Base-by-base conservation (phyloP, 1,284 basidiomycete genomes). In the Apiotrichum siamense region DNA sequence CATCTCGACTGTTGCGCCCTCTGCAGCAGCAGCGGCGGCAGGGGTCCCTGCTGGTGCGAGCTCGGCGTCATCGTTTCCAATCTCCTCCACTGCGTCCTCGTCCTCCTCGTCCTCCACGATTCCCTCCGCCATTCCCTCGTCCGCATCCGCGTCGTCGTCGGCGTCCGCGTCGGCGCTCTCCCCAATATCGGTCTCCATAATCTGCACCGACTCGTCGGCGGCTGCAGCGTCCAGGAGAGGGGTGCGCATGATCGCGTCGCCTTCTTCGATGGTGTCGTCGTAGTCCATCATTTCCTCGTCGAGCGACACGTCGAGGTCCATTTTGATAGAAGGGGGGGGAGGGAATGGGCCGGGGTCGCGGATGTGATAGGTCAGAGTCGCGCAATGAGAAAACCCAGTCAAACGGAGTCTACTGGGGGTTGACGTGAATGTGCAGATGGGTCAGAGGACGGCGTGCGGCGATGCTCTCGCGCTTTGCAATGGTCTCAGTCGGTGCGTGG, bases 201-300 rank as follows among this genome's bases (percentile, higher is more conserved):
- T 52, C 40, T 35, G 36, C 54, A 37, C 39, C 49, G 26, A 45
- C 47, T 42, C 58, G 21, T 23, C 55, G 24, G 33, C 38, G 41
- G 47, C 52, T 31, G 46, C 52, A 10, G 38, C 43, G 24, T 56
- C 58, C 12, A 44, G 53, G 31, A 51, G 47, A 36, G 35, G 18
- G 40, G 51, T 47, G 17, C 49, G 42, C 53, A 55, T 52, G 23
- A 53, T 32, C 41, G 40, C 51, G 18, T 54, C 52, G 23, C 23
- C 52, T n/a, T 47, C 38, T 12, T 29, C 43, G 9, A 32, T 43
- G 12, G 17, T 25, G 10, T 51, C 55, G 32, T 53, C 55, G 36
- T 50, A 46, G 26, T 57, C 47, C 55, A 50, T 49, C 29, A 44
- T 20, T 3, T 52, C 47, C 18, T 39, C 50, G 18, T 39, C 43